Conservation (phyloP, 1,284 basidiomycete species). For the Trametes polyzona region DNA sequence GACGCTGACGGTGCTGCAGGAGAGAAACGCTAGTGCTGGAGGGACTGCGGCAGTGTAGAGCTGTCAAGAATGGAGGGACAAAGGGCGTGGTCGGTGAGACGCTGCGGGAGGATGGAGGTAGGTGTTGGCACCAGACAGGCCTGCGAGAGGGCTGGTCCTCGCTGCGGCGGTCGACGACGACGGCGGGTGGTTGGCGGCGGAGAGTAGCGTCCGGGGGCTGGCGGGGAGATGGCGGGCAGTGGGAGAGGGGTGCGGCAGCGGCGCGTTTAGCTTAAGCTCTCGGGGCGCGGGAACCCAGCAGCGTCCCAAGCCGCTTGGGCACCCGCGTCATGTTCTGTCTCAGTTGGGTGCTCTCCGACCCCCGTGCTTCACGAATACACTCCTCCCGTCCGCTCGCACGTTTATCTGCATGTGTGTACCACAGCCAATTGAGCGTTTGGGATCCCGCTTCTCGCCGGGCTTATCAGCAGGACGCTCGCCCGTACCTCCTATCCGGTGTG, state of each 20-base stretch:
- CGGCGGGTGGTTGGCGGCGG: neutral
- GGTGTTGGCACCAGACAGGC: neutral
- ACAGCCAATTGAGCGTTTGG: too few relatives aligned
- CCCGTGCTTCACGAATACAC: constrained; percentile 9
- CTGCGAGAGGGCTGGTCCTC: constrained; percentile 9
- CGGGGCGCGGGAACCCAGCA: constrained; percentile 10
- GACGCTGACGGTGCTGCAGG: neutral
- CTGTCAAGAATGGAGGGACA: neutral
- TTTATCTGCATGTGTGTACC: constrained; percentile 1
- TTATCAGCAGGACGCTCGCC: too few relatives aligned
- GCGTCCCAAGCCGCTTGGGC: constrained; percentile 3
- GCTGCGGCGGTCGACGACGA: neutral
- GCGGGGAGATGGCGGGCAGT: constrained; percentile 3
- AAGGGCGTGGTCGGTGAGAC: constrained; percentile 2
- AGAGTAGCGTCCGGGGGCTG: too few relatives aligned
- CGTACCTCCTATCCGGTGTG: too few relatives aligned
- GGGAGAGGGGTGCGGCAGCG: neutral
- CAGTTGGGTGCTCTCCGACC: constrained; percentile 23
- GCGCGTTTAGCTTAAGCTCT: neutral
- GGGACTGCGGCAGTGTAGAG: constrained; percentile 5
- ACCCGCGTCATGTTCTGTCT: constrained; percentile 18
- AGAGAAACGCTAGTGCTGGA: neutral
- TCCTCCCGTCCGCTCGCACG: constrained; percentile 16
- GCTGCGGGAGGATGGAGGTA: constrained; percentile 2
- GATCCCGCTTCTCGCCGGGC: too few relatives aligned